Evolutionary conservation across 805 yeast genomes (phyloP).

Genomic region (Yamadazyma scolyti): DNA sequence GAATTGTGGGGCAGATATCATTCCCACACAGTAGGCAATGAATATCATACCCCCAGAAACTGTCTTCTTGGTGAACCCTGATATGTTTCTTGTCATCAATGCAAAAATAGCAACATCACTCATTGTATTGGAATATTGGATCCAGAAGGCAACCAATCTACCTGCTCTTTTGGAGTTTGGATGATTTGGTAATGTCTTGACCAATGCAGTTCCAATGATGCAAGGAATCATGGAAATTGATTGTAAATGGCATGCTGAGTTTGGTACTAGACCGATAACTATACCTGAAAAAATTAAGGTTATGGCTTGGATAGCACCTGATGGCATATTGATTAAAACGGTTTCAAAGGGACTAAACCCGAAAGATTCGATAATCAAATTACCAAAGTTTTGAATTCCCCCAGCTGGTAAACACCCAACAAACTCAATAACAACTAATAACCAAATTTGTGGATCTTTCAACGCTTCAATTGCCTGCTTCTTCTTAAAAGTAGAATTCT

Average conservation of each 20-base stretch:
- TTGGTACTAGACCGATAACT: background rate
- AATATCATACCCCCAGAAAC: conserved; percentile 3
- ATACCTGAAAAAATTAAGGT: conserved; percentile 2
- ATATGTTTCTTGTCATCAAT: conserved; percentile 4
- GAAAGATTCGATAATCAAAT: conserved; percentile 48
- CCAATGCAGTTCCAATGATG: conserved; percentile 1
- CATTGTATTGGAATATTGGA: conserved; percentile 2
- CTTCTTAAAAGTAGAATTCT: conserved; percentile 44
- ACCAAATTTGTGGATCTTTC: conserved; percentile 34
- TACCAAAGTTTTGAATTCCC: conserved; percentile 25
- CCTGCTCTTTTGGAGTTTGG: conserved; percentile 4
- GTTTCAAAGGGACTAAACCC: conserved; percentile 44
- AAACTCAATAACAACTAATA: conserved; percentile 23
- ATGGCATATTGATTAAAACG: conserved; percentile 52
- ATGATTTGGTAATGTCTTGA: conserved; percentile 3
- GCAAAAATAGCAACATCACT: conserved; percentile 4
- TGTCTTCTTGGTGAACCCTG: conserved; percentile 4
- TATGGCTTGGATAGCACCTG: conserved; percentile 31
- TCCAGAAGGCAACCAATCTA: conserved; percentile 2
- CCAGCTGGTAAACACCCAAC: conserved; percentile 7
- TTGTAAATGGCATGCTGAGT: conserved; percentile 1
- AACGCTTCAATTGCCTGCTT: conserved; percentile 49
- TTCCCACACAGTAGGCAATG: conserved; percentile 4
- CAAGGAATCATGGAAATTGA: conserved; percentile 2
- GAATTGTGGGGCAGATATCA: conserved; percentile 5